Percentiles rank a stretch among this genome's conserved stretches.
phyloP scores from a whole-genome alignment of 2,329 filamentous ascomycete species.

The Pezicula rhizophila region DNA sequence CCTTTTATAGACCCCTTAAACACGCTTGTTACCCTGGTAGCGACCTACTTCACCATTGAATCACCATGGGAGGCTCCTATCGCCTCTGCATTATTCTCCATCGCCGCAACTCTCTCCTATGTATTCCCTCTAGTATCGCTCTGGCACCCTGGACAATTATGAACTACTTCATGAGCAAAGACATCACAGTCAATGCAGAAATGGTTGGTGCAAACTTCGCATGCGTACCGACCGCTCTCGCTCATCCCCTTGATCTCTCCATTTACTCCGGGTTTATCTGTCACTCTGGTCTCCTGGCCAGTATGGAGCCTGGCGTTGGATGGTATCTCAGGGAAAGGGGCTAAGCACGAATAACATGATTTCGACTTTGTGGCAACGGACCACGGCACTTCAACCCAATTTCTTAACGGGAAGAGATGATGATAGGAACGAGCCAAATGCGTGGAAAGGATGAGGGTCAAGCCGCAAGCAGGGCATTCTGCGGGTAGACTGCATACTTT shows the following conservation, averaged over 20 bases:
- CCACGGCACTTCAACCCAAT: conserved; percentile 91
- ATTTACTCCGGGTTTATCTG: conserved; percentile 23
- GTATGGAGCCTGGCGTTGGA: background rate
- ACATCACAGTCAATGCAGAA: conserved; percentile 99
- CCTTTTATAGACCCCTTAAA: no score
- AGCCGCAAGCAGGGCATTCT: conserved; percentile 83
- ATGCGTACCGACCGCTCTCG: conserved; percentile 84
- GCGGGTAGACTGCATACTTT: conserved; percentile 88
- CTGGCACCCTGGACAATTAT: conserved; percentile 87
- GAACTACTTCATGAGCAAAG: conserved; percentile 87
- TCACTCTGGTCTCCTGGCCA: background rate
- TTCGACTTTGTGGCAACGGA: conserved; percentile 47
- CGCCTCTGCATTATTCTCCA: background rate
- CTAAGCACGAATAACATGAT: conserved; percentile 74
- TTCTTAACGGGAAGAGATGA: conserved; percentile 82
- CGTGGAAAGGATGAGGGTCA: conserved; percentile 90
- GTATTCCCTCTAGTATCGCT: conserved; percentile 15
- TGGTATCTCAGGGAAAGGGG: conserved; percentile 54
- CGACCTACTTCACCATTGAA: background rate
- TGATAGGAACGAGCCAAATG: conserved; percentile 91
- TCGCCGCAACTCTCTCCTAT: background rate
- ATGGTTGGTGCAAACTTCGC: conserved; percentile 77
- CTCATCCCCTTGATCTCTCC: conserved; percentile 57
- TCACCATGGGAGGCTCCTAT: background rate
- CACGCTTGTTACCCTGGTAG: background rate